A percentile compares a stretch with the other conserved stretches of the same genome.
These are phyloP conservation scores for Angomonas ambiguus DNA, from an alignment of 208 protist species.

Conservation along the genomic window DNA sequence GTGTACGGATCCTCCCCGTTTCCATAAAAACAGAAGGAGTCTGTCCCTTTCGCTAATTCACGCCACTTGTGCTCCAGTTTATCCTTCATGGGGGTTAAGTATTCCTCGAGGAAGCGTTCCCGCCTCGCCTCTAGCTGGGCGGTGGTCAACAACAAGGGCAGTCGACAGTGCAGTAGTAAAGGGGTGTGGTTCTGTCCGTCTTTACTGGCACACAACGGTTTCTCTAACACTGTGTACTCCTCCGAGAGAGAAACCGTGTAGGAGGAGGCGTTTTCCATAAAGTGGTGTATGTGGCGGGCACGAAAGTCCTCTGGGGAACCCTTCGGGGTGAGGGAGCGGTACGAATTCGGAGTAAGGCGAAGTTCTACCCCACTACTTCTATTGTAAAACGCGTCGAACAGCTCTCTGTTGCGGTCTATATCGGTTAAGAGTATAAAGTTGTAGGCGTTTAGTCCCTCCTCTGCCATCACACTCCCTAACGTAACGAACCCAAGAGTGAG, in stretches of 20 bases:
- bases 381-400: background rate
- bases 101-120: conserved; percentile 23
- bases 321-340: background rate
- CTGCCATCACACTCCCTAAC: no score
- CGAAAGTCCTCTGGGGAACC: background rate
- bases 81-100: conserved; percentile 18
- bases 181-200: no score
- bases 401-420: background rate
- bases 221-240: conserved; percentile 75
- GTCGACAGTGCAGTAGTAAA: conserved; percentile 69
- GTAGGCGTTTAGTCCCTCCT: background rate
- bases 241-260: conserved; percentile 49
- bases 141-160: conserved; percentile 50
- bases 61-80: conserved; percentile 46
- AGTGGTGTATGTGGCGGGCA: background rate
- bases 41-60: background rate
- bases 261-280: conserved; percentile 15
- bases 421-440: background rate
- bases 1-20: conserved; percentile 58
- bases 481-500: no score
- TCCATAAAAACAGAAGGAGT: conserved; percentile 60
- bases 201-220: background rate
- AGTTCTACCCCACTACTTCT: background rate
- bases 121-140: conserved; percentile 20
- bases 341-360: background rate